Percentiles rank a stretch among this genome's conserved stretches.
Conservation (phyloP, 768 basidiomycete species). For the Omphalotus guepiniiformis region DNA sequence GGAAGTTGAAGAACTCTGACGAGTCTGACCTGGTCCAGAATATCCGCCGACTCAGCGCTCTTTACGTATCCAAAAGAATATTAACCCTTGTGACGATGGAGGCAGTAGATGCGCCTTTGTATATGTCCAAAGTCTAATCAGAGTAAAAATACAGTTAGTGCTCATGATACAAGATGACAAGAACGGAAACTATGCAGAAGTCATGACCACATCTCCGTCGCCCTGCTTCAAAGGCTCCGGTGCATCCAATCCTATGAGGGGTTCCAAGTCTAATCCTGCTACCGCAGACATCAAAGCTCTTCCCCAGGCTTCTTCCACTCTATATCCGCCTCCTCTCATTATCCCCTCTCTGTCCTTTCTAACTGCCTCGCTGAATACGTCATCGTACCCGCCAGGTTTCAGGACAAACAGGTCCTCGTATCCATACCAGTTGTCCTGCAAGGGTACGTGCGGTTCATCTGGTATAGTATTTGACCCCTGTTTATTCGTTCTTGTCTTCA, state of each 20-base stretch:
- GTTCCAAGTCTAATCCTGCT: constrained; percentile 62
- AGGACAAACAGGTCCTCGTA: constrained; percentile 67
- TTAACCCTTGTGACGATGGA: no score
- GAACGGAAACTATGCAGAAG: constrained; percentile 26
- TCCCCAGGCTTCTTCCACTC: constrained; percentile 81
- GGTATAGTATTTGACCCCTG: constrained; percentile 60
- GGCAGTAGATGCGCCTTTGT: no score
- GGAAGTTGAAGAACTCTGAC: no score
- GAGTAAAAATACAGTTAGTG: neutral
- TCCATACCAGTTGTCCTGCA: constrained; percentile 72
- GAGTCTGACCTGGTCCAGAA: no score
- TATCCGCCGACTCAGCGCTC: no score
- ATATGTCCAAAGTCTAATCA: no score
- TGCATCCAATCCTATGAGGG: constrained; percentile 33
- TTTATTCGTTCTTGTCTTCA: constrained; percentile 62
- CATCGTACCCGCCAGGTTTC: constrained; percentile 55
- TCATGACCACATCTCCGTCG: constrained; percentile 45
- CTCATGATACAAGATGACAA: neutral
- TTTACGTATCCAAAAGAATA: no score
- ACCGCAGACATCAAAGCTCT: constrained; percentile 72
- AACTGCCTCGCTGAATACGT: constrained; percentile 72
- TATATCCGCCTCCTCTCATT: constrained; percentile 82
- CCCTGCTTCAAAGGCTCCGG: constrained; percentile 18
- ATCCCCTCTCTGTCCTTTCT: constrained; percentile 72
- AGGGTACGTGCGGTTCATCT: constrained; percentile 75